Evolutionary conservation across 257 asterid species (phyloP).

Genomic region (Nicotiana attenuata): DNA sequence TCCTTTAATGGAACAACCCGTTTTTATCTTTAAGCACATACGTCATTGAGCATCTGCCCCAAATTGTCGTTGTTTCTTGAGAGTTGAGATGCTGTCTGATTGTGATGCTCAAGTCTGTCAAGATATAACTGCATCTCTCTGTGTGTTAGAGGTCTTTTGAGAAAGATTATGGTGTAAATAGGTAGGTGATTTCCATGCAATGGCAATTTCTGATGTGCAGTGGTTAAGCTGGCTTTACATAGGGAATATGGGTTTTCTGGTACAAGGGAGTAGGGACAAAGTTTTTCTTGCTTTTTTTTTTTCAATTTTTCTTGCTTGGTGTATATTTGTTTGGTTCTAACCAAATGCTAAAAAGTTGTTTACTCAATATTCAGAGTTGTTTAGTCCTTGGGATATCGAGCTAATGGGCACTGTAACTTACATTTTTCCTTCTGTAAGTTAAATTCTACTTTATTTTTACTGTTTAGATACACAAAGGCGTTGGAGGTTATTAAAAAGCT

Average conservation of each 20-base stretch:
- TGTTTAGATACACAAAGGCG: conserved; percentile 87
- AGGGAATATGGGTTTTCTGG: neutral
- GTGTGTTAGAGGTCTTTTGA: neutral
- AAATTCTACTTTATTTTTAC: conserved; percentile 12
- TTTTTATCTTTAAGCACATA: neutral
- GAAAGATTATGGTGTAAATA: neutral
- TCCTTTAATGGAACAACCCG: neutral
- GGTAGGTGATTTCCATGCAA: neutral
- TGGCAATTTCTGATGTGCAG: neutral
- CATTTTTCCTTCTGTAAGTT: neutral
- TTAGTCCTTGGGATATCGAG: neutral
- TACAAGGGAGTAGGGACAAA: neutral
- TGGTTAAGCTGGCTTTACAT: neutral
- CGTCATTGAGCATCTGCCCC: neutral
- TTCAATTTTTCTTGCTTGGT: neutral
- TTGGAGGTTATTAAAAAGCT: conserved; percentile 95
- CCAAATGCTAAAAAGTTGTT: neutral
- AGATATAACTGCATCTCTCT: neutral
- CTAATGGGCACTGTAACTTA: neutral
- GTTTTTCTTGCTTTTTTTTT: neutral
- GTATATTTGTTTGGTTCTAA: neutral
- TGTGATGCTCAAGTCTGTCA: neutral
- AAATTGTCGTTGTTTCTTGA: neutral
- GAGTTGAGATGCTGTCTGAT: no score
- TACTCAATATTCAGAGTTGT: neutral